Base-by-base conservation (phyloP, 2,329 filamentous ascomycete genomes). In the Aspergillus sp. region DNA sequence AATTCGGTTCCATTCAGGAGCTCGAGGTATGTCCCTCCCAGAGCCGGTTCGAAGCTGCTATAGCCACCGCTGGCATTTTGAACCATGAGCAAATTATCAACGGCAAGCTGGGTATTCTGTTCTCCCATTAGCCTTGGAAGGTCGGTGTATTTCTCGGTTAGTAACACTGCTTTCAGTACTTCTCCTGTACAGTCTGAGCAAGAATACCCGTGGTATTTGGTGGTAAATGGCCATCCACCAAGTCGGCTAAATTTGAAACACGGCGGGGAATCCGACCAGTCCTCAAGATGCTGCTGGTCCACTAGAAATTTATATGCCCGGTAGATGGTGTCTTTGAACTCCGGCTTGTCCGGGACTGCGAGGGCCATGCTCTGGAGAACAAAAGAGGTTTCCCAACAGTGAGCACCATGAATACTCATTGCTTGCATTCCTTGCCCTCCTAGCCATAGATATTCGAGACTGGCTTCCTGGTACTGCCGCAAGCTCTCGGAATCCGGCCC, bases 151-250 rank as follows among this genome's bases (percentile, higher is more conserved):
- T 44, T 35, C 9, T 62, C 49, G 0, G 59, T 39, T 19, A 62
- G 19, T 4, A 62, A 4, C 1, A 59, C 44, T 8, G 57, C 44
- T 19, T 62, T 62, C 6, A 62, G 23, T 1, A 53, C 43, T 33
- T 62, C 59, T 2, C 40, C 54, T 1, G 53, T 47, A 21, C 57
- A 59, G 31, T 62, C 59, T 3, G 52, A 57, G 14, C 52, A 52
- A 3, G 37, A 41, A 15, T 37, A 33, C 2, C 57, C 56, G 4
- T 62, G 53, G 21, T 62, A 48, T 6, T n/a, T 40, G 6, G 49
- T 55, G 2, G 45, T 52, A 19, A 62, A 62, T 4, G 53, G 45
- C 59, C 59, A 62, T n/a, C 44, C 57, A 2, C 59, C 59, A 3
- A 52, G 54, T 6, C 45, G 47, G n/a, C 49, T 51, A 2, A 47